Evolutionary conservation across 805 yeast species (phyloP), one percentile per base, ranked within the genome.

Genomic region (Scheffersomyces amazonensis): DNA sequence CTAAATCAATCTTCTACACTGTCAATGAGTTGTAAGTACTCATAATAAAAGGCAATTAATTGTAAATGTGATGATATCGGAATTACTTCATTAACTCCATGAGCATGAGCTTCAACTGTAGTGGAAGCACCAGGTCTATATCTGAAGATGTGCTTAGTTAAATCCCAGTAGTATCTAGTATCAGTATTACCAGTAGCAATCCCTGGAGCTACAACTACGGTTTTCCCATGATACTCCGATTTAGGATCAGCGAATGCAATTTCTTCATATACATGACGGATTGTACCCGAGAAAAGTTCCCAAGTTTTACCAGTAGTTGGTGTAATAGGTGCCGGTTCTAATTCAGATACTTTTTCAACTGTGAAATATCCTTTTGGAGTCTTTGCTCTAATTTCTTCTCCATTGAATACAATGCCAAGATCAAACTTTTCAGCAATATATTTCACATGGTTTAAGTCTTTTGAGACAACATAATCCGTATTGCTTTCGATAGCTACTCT

Each of bases 151-250:
- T 78, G 69, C 37, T 60, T 62, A 12, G 81, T 68, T 50, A 80
- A 62, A 36, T 66, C 56, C 81, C 82, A 77, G 55, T 80, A 80
- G 47, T 73, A 64, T 45, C 71, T 69, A 10, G 85, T 78, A 54
- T 80, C 86, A 2, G 86, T 80, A 54, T 80, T 80, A 6, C 78
- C 84, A 6, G 81, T 64, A 62, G 74, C 69, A 17, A 78, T 52
- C 13, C 68, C 65, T 13, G 84, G 81, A 0, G 81, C 58, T 18
- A 58, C 47, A n/a, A 64, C 49, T 18, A 66, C 38, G 19, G 19
- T 21, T n/a, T 21, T 24, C 5, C 25, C 32, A 29, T 32, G 34
- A 25, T 23, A 25, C 15, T 30, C 31, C 3, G 40, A 37, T 10
- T 33, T 16, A 2, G 66, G 65, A n/a, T 58, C 56, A 4, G 63